Evolutionary conservation across 768 basidiomycete species (phyloP), one percentile per base, ranked within the genome.

Genomic region (Tylopilus plumbeoviolaceoides): DNA sequence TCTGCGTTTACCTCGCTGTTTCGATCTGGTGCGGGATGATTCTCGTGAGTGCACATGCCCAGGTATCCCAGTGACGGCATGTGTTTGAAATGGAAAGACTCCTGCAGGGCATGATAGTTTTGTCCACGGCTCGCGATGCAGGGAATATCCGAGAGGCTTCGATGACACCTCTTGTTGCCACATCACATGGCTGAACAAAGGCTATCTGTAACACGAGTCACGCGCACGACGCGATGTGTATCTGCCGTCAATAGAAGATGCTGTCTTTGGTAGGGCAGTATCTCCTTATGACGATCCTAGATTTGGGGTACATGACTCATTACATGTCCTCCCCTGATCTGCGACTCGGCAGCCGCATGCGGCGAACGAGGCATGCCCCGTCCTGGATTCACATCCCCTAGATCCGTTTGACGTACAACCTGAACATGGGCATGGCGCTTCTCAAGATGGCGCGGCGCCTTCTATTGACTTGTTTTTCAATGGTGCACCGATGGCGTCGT

Each of bases 241-340:
- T 35, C 51, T 40, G 9, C 4, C 2, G 17, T 51, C 31, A 39
- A 44, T 10, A 3, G 31, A 40, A 35, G 36, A 45, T 10, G 2
- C 42, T 28, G 28, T 41, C 20, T 35, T 44, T 36, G 27, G 47
- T 15, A 28, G 20, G 55, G 21, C 14, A 15, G 35, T 23, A 15
- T 41, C 43, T n/a, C 15, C 9, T 27, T 35, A 12, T 10, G 21
- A 25, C 11, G 6, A 28, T 11, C 9, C 8, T 30, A 4, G 17
- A 28, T 56, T 18, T 55, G 20, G 43, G 38, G 18, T 7, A 5
- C 41, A 12, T 1, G 36, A 40, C 21, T n/a, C 18, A 17, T 35
- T 48, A 18, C 12, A n/a, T 18, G 9, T 15, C n/a, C 44, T 15
- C 20, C 44, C 43, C 43, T 49, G 54, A 56, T 56, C 43, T 56